Base-by-base conservation (phyloP, 139 green algal genomes). In the Limnomonas spitsbergensis region DNA sequence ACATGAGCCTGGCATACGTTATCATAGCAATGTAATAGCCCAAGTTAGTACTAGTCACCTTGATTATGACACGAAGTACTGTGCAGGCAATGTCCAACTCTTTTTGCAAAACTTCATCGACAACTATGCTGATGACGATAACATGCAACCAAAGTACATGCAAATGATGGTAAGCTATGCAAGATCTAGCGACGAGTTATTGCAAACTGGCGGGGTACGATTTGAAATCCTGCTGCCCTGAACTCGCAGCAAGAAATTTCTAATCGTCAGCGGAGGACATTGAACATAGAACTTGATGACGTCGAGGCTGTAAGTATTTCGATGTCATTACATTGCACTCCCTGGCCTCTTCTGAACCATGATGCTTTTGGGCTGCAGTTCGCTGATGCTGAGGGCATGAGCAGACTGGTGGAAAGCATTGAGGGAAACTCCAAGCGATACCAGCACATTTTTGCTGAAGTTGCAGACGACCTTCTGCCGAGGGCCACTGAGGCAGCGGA, bases 231-330 rank as follows among this genome's bases (percentile, higher is more conserved):
- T n/a, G n/a, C n/a, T n/a, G n/a, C n/a, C n/a, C n/a, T n/a, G n/a
- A n/a, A 29, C 47, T 66, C 80, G 81, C 94, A 98, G 94, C 91
- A 97, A 94, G 86, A 94, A 14, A 92, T 98, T n/a, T 86, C 94
- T 9, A 97, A 98, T 84, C 82, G 95, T 1, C 54, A 89, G 40
- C 76, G 81, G 24, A 88, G 83, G 9, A 86, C 76, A 2, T 80
- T 98, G 53, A 53, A 85, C 3, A 88, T 98, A 0, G 75, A 89
- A 1, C 79, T 98, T 31, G 92, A 98, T 74, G 94, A 98, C 77
- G 71, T 97, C 3, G 78, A 87, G 4, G 75, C 78, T 38, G 92
- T 95, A 75, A 81, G 47, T 61, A 61, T 29, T n/a, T n/a, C n/a
- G n/a, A n/a, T n/a, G n/a, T n/a, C n/a, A n/a, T n/a, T n/a, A n/a